These are phyloP conservation scores for Mucor circinelloides DNA, from an alignment of 371 early-diverging fungal species.

Conservation along the genomic window DNA sequence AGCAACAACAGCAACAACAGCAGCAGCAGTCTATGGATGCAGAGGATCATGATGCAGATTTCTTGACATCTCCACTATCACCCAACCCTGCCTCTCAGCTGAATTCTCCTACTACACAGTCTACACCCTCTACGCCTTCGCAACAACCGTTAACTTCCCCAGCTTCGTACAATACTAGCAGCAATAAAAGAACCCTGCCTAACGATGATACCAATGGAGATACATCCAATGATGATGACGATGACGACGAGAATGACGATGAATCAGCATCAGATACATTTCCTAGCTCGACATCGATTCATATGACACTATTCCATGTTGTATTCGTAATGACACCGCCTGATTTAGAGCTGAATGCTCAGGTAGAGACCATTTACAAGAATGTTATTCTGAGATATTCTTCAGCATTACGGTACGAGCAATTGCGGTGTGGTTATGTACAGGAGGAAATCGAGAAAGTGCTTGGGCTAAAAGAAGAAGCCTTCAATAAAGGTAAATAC, in stretches of 20 bases:
- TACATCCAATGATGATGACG: constrained; percentile 16
- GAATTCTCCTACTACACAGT: neutral
- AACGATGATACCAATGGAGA: constrained; percentile 20
- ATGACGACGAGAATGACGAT: constrained; percentile 28
- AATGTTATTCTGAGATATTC: constrained; percentile 75
- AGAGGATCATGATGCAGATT: neutral
- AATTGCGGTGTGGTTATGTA: constrained; percentile 79
- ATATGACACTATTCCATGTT: constrained; percentile 82
- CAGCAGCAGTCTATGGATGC: neutral
- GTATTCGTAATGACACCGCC: constrained; percentile 72
- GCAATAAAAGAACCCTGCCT: neutral
- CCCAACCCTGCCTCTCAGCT: neutral
- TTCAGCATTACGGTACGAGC: constrained; percentile 81
- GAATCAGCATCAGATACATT: constrained; percentile 8
- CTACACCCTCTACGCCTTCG: neutral
- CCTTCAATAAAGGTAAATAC: constrained; percentile 48
- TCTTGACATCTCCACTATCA: neutral
- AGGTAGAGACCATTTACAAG: constrained; percentile 71
- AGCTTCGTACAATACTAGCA: neutral
- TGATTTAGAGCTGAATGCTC: constrained; percentile 58
- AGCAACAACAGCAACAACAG: constrained; percentile 10
- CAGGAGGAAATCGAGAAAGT: constrained; percentile 77
- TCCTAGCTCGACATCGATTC: constrained; percentile 26
- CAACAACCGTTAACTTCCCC: neutral
- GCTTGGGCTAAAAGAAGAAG: constrained; percentile 61